phyloP scores from a whole-genome alignment of 2,329 filamentous ascomycete genomes.

The Diplodia sapinea region DNA sequence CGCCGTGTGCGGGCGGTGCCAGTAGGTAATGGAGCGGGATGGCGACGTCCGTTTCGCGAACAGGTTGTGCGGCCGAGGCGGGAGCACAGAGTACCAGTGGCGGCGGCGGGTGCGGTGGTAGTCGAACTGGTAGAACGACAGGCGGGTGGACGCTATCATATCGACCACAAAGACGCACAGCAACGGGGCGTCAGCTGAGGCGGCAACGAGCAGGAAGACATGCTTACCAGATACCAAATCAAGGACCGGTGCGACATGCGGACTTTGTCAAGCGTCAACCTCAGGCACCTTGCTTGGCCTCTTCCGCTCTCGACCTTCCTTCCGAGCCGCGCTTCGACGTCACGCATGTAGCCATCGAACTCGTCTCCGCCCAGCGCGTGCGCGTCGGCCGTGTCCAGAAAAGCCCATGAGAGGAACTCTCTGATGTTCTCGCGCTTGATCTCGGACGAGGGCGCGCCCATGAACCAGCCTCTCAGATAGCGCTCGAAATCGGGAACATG shows the following conservation, averaged over 20 bases:
- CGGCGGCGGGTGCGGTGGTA: conserved; percentile 56
- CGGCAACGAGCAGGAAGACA: conserved; percentile 37
- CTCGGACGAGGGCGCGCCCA: conserved; percentile 62
- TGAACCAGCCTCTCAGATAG: conserved; percentile 70
- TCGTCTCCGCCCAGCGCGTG: conserved; percentile 55
- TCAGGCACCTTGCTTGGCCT: conserved; percentile 62
- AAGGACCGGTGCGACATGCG: conserved; percentile 66
- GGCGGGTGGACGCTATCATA: conserved; percentile 46
- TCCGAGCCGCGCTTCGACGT: conserved; percentile 61
- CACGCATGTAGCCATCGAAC: conserved; percentile 61
- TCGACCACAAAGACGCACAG: conserved; percentile 61
- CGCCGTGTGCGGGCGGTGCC: conserved; percentile 68
- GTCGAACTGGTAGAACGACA: conserved; percentile 59
- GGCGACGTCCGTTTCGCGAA: not conserved
- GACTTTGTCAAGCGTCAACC: conserved; percentile 70
- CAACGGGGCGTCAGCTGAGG: not conserved
- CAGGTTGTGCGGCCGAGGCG: conserved; percentile 59
- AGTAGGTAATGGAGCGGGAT: conserved; percentile 63
- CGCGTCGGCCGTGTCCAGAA: conserved; percentile 61
- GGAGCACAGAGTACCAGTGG: conserved; percentile 60
- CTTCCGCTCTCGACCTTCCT: conserved; percentile 59
- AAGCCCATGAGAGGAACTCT: conserved; percentile 72
- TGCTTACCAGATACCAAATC: conserved; percentile 64
- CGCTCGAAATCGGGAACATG: conserved; percentile 61
- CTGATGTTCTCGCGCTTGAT: conserved; percentile 71